Evolutionary conservation across 2,329 filamentous ascomycete genomes (phyloP).

Genomic region (Onygena corvina): DNA sequence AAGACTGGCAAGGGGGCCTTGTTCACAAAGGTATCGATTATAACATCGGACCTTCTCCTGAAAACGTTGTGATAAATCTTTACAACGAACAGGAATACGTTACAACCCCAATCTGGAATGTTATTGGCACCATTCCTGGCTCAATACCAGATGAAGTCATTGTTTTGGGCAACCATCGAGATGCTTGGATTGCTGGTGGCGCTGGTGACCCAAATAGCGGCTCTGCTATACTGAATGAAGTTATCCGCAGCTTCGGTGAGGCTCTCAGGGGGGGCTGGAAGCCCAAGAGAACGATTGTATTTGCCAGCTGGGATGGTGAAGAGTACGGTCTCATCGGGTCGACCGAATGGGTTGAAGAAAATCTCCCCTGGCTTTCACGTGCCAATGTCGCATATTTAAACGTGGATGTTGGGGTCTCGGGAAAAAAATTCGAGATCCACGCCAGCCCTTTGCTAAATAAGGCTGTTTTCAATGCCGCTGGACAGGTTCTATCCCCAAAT

Average conservation of each 20-base stretch:
- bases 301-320: constrained; percentile 73
- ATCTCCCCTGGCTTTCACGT: constrained; percentile 63
- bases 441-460: constrained; percentile 67
- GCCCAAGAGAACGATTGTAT: constrained; percentile 78
- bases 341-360: constrained; percentile 90
- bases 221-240: constrained; percentile 66
- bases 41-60: constrained; percentile 70
- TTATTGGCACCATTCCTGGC: constrained; percentile 84
- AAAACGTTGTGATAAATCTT: constrained; percentile 57
- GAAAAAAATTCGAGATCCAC: constrained; percentile 50
- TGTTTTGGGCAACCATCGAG: constrained; percentile 81
- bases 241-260: constrained; percentile 60
- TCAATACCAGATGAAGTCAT: constrained; percentile 74
- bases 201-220: constrained; percentile 74
- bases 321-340: constrained; percentile 79
- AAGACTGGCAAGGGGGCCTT: constrained; percentile 63
- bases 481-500: constrained; percentile 57
- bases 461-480: constrained; percentile 55
- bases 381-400: constrained; percentile 75
- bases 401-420: constrained; percentile 62
- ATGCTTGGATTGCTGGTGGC: constrained; percentile 81
- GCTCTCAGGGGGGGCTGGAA: constrained; percentile 66
- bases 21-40: constrained; percentile 72
- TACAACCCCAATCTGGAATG: constrained; percentile 76
- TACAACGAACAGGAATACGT: constrained; percentile 71